These are phyloP conservation scores for Leishmania guyanensis DNA, from an alignment of 208 protist species.

Conservation along the genomic window DNA sequence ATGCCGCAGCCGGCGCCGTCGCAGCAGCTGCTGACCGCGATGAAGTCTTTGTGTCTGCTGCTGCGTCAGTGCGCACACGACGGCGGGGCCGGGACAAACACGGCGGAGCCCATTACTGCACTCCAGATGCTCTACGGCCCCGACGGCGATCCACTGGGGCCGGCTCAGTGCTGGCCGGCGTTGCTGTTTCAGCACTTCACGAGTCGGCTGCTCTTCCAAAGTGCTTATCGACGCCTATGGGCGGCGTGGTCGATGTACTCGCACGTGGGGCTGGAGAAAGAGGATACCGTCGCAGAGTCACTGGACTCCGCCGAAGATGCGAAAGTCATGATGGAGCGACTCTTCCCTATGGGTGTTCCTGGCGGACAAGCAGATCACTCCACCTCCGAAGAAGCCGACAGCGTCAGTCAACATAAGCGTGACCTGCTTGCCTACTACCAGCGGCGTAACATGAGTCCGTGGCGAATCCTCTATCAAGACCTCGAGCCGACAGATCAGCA, in stretches of 20 bases:
- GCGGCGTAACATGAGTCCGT: constrained; percentile 42
- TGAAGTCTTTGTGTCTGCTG: constrained; percentile 23
- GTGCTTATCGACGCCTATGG: constrained; percentile 43
- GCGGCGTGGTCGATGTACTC: constrained; percentile 67
- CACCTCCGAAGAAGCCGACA: neutral
- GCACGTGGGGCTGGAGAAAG: constrained; percentile 35
- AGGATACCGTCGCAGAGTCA: constrained; percentile 38
- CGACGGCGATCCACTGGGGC: constrained; percentile 16
- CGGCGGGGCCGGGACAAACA: constrained; percentile 5
- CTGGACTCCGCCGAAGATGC: constrained; percentile 36
- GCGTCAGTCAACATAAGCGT: constrained; percentile 7
- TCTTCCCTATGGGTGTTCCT: constrained; percentile 8
- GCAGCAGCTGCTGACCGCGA: constrained; percentile 24
- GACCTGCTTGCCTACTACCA: constrained; percentile 47
- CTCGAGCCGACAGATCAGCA: constrained; percentile 22
- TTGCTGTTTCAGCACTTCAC: constrained; percentile 54
- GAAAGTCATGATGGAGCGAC: constrained; percentile 24
- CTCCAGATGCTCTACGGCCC: constrained; percentile 13
- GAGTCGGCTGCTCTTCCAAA: constrained; percentile 43
- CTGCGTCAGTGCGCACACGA: constrained; percentile 24
- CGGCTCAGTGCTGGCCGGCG: constrained; percentile 31
- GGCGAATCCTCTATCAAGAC: constrained; percentile 51
- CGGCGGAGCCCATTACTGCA: neutral
- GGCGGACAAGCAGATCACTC: neutral
- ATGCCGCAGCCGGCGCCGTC: constrained; percentile 30